Conservation (phyloP, 1,139 yeast genomes). For the Groenewaldozyma sp. region DNA sequence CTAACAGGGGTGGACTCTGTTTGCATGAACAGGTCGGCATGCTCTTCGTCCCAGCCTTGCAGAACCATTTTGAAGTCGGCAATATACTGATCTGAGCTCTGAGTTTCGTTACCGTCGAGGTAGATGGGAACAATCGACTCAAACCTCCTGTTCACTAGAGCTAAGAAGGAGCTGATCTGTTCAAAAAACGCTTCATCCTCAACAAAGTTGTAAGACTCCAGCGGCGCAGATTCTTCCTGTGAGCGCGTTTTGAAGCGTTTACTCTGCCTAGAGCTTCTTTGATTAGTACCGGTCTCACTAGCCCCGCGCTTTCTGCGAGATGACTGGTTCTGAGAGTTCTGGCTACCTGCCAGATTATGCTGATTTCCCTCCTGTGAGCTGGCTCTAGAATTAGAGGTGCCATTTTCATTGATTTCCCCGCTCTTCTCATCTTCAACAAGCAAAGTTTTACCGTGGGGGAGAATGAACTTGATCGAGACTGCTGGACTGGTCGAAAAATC, state of each 20-base stretch:
- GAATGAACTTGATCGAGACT: constrained; percentile 16
- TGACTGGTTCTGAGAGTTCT: not conserved
- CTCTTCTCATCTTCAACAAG: not conserved
- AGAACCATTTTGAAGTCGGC: constrained; percentile 34
- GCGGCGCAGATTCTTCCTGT: constrained; percentile 26
- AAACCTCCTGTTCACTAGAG: constrained; percentile 17
- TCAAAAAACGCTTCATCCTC: constrained; percentile 25
- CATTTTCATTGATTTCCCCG: not conserved
- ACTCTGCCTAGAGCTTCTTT: constrained; percentile 15
- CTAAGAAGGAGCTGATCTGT: constrained; percentile 22
- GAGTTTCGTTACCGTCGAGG: constrained; percentile 13
- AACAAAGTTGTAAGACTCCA: constrained; percentile 22
- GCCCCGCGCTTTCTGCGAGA: constrained; percentile 9
- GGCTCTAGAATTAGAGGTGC: not conserved
- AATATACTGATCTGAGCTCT: constrained; percentile 20
- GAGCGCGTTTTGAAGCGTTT: constrained; percentile 23
- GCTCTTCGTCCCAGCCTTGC: constrained; percentile 36
- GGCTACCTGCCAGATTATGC: too few species aligned
- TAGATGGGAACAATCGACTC: constrained; percentile 19
- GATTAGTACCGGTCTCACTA: constrained; percentile 9
- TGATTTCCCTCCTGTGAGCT: not conserved
- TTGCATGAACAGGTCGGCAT: constrained; percentile 21
- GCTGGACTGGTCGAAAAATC: constrained; percentile 14
- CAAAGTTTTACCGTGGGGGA: constrained; percentile 18
- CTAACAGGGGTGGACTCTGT: constrained; percentile 11